A percentile compares a stretch with the other conserved stretches of the same genome.
These are phyloP conservation scores for Cantharellus cinnabarinus DNA, from an alignment of 768 basidiomycete genomes.

Conservation along the genomic window DNA sequence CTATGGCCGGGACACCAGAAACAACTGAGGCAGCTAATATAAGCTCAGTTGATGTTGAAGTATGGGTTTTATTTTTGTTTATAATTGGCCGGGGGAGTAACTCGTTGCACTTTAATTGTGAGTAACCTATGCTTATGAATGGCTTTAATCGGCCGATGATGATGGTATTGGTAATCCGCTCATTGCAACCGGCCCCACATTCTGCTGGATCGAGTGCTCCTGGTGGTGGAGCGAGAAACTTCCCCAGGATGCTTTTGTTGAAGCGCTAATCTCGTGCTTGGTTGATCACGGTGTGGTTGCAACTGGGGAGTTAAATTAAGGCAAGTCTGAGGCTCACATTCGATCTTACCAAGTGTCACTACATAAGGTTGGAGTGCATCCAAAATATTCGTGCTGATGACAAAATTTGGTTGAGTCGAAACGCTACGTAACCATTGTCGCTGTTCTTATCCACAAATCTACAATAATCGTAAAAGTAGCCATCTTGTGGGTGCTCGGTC, in stretches of 20 bases:
- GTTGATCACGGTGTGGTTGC: constrained; percentile 1
- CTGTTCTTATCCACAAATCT: no score
- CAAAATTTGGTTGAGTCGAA: no score
- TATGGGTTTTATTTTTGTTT: no score
- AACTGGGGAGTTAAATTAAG: constrained; percentile 7
- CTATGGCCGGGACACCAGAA: not conserved
- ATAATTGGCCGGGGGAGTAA: not conserved
- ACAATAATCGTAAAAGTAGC: no score
- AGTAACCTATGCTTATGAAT: no score
- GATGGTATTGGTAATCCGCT: constrained; percentile 9
- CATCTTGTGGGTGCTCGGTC: no score
- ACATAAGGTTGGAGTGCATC: no score
- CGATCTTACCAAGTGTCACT: no score
- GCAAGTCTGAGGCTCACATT: constrained; percentile 8
- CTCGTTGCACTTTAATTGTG: not conserved
- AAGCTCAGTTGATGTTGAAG: not conserved
- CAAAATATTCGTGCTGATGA: no score
- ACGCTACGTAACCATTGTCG: no score
- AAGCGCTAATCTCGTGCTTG: not conserved
- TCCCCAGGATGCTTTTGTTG: not conserved
- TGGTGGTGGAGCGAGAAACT: not conserved
- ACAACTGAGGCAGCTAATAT: not conserved
- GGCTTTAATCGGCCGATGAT: constrained; percentile 2
- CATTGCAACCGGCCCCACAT: constrained; percentile 5
- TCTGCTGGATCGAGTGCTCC: not conserved